phyloP scores from a whole-genome alignment of 306 rosid species.

The Gastrolobium villosum region DNA sequence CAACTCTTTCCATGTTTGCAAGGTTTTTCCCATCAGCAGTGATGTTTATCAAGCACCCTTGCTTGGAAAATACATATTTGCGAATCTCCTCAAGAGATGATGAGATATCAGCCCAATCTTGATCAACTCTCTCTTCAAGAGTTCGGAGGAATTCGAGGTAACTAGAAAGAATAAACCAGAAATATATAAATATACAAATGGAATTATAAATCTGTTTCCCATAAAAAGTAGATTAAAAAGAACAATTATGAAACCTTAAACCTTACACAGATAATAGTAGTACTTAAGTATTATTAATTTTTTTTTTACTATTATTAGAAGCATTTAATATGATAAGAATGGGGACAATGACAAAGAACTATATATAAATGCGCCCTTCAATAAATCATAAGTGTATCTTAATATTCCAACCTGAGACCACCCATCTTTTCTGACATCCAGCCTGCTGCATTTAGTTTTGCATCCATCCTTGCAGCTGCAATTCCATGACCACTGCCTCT shows the following conservation, averaged over 20 bases:
- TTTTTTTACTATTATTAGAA: background rate
- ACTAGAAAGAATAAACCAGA: conserved; percentile 57
- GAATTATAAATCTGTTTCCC: conserved; percentile 31
- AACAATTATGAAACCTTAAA: conserved; percentile 31
- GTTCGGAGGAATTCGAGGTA: conserved; percentile 85
- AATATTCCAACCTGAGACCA: conserved; percentile 85
- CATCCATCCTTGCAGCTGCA: conserved; percentile 99
- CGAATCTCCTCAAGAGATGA: conserved; percentile 97
- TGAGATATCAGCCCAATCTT: conserved; percentile 85
- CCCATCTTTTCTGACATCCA: conserved; percentile 98
- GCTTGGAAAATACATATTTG: conserved; percentile 73
- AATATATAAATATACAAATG: conserved; percentile 37
- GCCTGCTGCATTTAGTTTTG: conserved; percentile 89
- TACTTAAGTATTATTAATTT: background rate
- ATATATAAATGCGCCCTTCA: conserved; percentile 19
- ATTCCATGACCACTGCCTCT: conserved; percentile 99
- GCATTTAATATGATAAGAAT: conserved; percentile 37
- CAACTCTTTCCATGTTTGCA: conserved; percentile 58
- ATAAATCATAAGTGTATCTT: conserved; percentile 37
- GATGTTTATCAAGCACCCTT: conserved; percentile 81
- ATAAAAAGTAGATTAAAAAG: conserved; percentile 24
- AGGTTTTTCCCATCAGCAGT: conserved; percentile 85
- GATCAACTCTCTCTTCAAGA: conserved; percentile 90
- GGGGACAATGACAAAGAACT: conserved; percentile 28
- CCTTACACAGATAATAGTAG: conserved; percentile 21